Base-by-base conservation (phyloP, 2,329 filamentous ascomycete species). In the Corinectria fuckeliana region DNA sequence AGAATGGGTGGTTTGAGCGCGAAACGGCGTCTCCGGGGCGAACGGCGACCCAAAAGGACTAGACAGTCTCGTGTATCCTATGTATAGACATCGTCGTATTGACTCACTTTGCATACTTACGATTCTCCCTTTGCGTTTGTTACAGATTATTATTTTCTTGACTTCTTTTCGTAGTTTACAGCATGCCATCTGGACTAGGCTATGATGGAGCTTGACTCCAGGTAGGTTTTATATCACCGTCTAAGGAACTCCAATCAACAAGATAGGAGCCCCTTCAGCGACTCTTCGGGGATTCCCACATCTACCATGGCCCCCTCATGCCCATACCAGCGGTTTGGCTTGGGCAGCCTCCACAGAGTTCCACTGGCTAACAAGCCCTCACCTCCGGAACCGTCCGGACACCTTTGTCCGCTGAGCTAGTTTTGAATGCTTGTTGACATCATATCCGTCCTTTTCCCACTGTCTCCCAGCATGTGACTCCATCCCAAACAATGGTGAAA, bases 41-140 rank as follows among this genome's bases (percentile, higher is more conserved):
- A 50, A 59, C 54, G 64, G 66, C 61, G 65, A 61, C 62, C 57
- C 56, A 56, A 65, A 65, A 60, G 65, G 66, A 71, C 65, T 70
- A 69, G 69, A 69, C 69, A 71, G 67, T 71, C 70, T 69, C 64
- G 69, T 74, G 72, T 74, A 74, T 68, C 70, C 67, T 72, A 74
- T 72, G 69, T 74, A 74, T 74, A 74, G 72, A 71, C 69, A 63
- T 69, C 63, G 63, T 69, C 65, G 71, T 57, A 71, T 62, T 63
- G 62, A 70, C 61, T 72, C 69, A 69, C 62, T 72, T 71, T 65
- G 48, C 68, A 69, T 58, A 67, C 42, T 32, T 47, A 39, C 20
- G 16, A 21, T 53, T 36, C 21, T 23, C 39, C 16, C 14, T 21
- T 25, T 34, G 3, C 16, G 58, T 49, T 51, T 34, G 45, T 66